Evolutionary conservation across 306 rosid genomes (phyloP), one percentile per base, ranked within the genome.

Genomic region (Prunus mira): DNA sequence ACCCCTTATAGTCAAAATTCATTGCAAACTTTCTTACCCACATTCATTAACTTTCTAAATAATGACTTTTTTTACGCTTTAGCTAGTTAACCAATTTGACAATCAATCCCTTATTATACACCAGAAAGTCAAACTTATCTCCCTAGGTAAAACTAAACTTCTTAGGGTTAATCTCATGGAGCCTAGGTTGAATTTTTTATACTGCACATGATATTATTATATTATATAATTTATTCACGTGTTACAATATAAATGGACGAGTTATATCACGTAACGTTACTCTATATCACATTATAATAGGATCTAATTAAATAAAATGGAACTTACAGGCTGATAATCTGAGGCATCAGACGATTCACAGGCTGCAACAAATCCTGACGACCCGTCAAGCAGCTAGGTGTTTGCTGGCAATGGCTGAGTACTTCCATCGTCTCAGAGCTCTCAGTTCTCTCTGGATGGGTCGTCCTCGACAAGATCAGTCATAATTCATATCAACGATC

Each of bases 361-460:
- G 97, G 34, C 67, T 92, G 80, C 82, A 82, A 11, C 93, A 91
- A 65, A 38, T 96, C 66, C 78, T 92, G 78, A 96, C 99, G 9
- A 88, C 88, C 2, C 93, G 96, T 27, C 99, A 96, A 83, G 89
- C 96, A 5, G 99, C 99, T 0, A 83, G 96, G 87, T 89, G 98
- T 85, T 80, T 96, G 78, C 64, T 96, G 79, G 93, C 93, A 1
- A 88, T 96, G 0, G 93, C 97, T 0, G 99, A 92, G 85, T 96
- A 92, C 85, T 91, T 87, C 72, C 93, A 92, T 71, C 93, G 99
- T 28, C 87, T 92, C 51, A 82, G 98, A 84, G 93, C 98, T 2
- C 90, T 92, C 20, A 96, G 99, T 78, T 96, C 99, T 72, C 78
- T 96, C 20, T 96, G 99, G 99, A 12, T 84, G 87, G 86, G 91